These are phyloP conservation scores for Geranium brycei DNA, from an alignment of 345 rosid species.

Conservation along the genomic window DNA sequence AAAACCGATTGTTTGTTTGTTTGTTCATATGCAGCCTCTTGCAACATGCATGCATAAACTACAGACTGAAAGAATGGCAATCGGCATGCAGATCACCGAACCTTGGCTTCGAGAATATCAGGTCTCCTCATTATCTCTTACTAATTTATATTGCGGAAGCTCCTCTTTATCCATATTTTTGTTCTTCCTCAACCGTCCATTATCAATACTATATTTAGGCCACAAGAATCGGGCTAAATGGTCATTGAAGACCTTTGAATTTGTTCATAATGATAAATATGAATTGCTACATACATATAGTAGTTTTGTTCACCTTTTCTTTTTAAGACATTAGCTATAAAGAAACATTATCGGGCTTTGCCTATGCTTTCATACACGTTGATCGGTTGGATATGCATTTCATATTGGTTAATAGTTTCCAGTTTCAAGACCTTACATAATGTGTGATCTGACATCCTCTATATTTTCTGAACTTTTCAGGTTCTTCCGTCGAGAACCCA, in stretches of 20 bases:
- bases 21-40: slow-evolving; percentile 43
- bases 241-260: not conserved
- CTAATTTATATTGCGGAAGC: not conserved
- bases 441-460: not conserved
- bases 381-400: not conserved
- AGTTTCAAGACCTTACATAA: no score
- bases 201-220: not conserved
- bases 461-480: slow-evolving; percentile 18
- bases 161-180: not conserved
- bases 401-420: no score
- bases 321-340: no score
- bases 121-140: slow-evolving; percentile 21
- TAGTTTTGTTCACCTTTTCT: no score
- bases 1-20: not conserved
- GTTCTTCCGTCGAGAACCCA: slow-evolving; percentile 92
- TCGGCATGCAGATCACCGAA: slow-evolving; percentile 77
- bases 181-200: not conserved
- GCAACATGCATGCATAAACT: slow-evolving; percentile 82
- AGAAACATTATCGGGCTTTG: not conserved
- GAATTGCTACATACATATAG: not conserved
- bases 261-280: no score
- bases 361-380: not conserved
- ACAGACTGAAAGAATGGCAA: slow-evolving; percentile 70
- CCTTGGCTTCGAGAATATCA: slow-evolving; percentile 94
- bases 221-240: not conserved